Percentiles rank a stretch among this genome's conserved stretches.
Evolutionary conservation across 495 filamentous ascomycete genomes (phyloP).

Genomic region (Penicillium daleae): DNA sequence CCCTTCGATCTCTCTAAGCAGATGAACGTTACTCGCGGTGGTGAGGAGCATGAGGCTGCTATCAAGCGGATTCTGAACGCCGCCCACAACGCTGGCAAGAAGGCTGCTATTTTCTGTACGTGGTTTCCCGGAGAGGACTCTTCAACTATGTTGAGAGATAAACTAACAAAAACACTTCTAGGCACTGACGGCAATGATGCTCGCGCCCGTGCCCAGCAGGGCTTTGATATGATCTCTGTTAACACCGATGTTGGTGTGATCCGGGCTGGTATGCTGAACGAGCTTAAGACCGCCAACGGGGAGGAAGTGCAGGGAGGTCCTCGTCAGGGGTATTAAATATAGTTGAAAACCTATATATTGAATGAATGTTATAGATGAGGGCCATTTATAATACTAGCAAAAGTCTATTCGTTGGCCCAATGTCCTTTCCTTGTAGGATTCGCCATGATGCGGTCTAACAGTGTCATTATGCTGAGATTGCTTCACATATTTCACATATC

Average conservation of each 20-base stretch:
- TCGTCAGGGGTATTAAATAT: conserved; percentile 22
- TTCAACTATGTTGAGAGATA: background rate
- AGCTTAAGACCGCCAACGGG: conserved; percentile 40
- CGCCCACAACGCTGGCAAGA: conserved; percentile 68
- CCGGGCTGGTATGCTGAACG: conserved; percentile 37
- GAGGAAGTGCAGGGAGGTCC: conserved; percentile 18
- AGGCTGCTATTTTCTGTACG: conserved; percentile 74
- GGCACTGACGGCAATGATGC: conserved; percentile 65
- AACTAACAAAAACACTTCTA: conserved; percentile 10
- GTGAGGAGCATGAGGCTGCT: conserved; percentile 57
- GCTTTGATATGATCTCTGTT: conserved; percentile 77
- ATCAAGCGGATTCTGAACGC: conserved; percentile 67
- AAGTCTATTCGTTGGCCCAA: background rate
- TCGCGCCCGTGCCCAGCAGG: conserved; percentile 62
- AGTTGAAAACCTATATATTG: background rate
- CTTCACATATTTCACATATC: too few relatives aligned
- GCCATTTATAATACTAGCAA: background rate
- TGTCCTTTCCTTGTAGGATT: too few relatives aligned
- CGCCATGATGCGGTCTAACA: too few relatives aligned
- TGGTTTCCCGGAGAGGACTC: background rate
- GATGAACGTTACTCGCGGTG: conserved; percentile 40
- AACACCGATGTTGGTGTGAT: conserved; percentile 63
- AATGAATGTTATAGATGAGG: too few relatives aligned
- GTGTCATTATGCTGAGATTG: too few relatives aligned
- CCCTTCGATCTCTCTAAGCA: conserved; percentile 59